Percentiles rank a stretch among this genome's conserved stretches.
Evolutionary conservation across 345 rosid species (phyloP).

Genomic region (Microcos paniculata): DNA sequence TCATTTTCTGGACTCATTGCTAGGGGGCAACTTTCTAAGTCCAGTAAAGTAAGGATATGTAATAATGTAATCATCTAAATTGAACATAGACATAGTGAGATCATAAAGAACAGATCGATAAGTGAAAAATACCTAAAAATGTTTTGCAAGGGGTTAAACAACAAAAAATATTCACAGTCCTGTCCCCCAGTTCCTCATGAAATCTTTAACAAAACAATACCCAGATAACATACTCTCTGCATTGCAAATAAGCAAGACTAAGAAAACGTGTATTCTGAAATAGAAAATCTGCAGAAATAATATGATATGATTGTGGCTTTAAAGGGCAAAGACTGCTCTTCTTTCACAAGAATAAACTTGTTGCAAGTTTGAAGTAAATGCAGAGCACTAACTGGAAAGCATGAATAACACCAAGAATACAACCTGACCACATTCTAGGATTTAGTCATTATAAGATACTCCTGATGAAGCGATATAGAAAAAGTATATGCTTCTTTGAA

Average conservation of each 20-base stretch:
- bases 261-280: not conserved
- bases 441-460: not conserved
- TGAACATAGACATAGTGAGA: too few relatives aligned
- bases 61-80: too few relatives aligned
- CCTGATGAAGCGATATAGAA: not conserved
- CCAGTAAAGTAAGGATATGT: too few relatives aligned
- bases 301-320: not conserved
- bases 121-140: too few relatives aligned
- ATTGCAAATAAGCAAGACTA: not conserved
- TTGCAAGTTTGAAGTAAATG: not conserved
- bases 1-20: too few relatives aligned
- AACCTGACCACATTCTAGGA: not conserved
- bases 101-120: too few relatives aligned
- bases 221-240: not conserved
- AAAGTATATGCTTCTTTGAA: not conserved
- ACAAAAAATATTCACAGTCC: too few relatives aligned
- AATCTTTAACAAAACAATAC: not conserved
- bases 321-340: not conserved
- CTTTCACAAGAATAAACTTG: not conserved
- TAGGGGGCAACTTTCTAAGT: too few relatives aligned
- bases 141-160: too few relatives aligned
- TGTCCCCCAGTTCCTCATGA: too few relatives aligned
- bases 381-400: not conserved
- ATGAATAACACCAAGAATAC: not conserved
- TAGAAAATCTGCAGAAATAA: not conserved